Percentiles rank a stretch among this genome's conserved stretches.
These are phyloP conservation scores for Sphagnum fallax DNA, from an alignment of 228 moss, liverwort and hornwort genomes.

Conservation along the genomic window DNA sequence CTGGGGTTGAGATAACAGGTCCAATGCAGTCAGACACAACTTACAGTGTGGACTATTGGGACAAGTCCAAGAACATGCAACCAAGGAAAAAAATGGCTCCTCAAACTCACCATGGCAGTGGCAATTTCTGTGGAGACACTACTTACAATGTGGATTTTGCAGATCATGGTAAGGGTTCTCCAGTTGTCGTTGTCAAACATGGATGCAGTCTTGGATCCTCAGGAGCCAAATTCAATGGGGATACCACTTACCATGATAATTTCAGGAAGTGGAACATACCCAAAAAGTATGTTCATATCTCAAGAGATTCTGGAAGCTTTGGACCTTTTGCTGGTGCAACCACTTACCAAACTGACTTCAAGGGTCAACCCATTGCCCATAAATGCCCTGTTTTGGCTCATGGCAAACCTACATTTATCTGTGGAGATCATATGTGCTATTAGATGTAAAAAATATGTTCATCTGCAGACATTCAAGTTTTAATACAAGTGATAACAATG, in stretches of 20 bases:
- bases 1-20: conserved; percentile 17
- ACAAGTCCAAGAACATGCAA: conserved; percentile 60
- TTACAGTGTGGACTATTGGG: conserved; percentile 60
- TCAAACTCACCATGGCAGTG: conserved; percentile 9
- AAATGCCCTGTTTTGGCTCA: conserved; percentile 43
- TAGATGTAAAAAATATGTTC: conserved; percentile 3
- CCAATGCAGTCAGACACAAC: conserved; percentile 61
- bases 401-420: conserved; percentile 62
- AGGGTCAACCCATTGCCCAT: conserved; percentile 16
- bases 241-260: conserved; percentile 77
- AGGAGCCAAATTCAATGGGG: conserved; percentile 61
- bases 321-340: conserved; percentile 50
- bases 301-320: conserved; percentile 24
- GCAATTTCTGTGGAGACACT: conserved; percentile 58
- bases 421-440: conserved; percentile 95
- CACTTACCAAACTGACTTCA: conserved; percentile 55
- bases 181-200: conserved; percentile 20
- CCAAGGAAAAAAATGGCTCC: conserved; percentile 13
- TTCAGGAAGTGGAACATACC: conserved; percentile 65
- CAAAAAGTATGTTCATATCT: too few species aligned
- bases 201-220: conserved; percentile 51
- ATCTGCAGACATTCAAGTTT: not conserved
- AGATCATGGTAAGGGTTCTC: conserved; percentile 23
- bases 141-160: conserved; percentile 58
- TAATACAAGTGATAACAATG: too few species aligned